Evolutionary conservation across 2,329 filamentous ascomycete genomes (phyloP).

Genomic region (Pseudocercospora macadamiae): DNA sequence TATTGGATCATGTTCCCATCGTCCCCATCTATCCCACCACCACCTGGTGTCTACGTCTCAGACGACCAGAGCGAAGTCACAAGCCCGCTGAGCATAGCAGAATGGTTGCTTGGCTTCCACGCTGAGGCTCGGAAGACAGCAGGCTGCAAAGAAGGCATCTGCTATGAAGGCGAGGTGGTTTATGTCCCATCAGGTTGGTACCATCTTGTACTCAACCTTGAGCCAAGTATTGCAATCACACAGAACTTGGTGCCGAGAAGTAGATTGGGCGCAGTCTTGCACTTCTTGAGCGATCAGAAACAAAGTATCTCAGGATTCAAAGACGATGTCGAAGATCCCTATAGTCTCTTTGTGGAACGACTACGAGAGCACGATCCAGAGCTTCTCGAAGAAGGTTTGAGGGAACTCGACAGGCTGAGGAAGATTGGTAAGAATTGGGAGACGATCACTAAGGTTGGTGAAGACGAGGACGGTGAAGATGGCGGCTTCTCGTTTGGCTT

Average conservation of each 20-base stretch:
- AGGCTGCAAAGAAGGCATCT: constrained; percentile 85
- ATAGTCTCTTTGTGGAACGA: constrained; percentile 71
- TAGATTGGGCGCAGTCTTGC: constrained; percentile 73
- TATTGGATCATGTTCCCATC: constrained; percentile 99
- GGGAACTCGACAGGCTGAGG: constrained; percentile 64
- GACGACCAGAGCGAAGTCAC: constrained; percentile 91
- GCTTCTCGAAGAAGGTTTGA: constrained; percentile 66
- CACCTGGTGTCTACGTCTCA: constrained; percentile 89
- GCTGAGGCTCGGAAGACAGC: constrained; percentile 73
- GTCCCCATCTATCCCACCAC: constrained; percentile 61
- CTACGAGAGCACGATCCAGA: constrained; percentile 67
- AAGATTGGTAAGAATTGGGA: constrained; percentile 84
- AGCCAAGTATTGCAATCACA: constrained; percentile 82
- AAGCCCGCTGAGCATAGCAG: constrained; percentile 90
- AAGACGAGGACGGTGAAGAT: constrained; percentile 47
- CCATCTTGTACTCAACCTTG: constrained; percentile 91
- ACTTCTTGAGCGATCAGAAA: constrained; percentile 78
- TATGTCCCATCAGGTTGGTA: constrained; percentile 96
- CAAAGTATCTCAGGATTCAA: constrained; percentile 88
- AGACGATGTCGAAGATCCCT: constrained; percentile 71
- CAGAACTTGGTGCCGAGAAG: constrained; percentile 89
- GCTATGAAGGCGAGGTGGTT: constrained; percentile 78
- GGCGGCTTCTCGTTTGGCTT: constrained; percentile 65
- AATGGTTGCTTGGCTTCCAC: constrained; percentile 92
- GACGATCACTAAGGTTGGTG: constrained; percentile 65